Base-by-base conservation (phyloP, 2,329 filamentous ascomycete genomes). In the Diaporthe longicolla region DNA sequence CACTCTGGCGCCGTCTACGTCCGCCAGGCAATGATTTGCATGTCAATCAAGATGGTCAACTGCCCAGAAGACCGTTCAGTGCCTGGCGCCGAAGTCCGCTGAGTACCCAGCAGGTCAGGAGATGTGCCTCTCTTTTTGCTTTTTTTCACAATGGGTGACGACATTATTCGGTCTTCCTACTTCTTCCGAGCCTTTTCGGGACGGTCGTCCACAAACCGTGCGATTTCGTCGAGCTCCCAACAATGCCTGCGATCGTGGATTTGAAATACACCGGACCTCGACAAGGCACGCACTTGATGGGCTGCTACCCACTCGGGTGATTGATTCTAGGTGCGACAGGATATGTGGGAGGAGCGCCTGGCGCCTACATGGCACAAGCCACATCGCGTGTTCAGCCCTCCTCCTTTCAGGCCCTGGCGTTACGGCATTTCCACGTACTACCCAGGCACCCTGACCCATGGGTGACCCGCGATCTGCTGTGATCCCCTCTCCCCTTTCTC, bases 341-440 rank as follows among this genome's bases (percentile, higher is more conserved):
- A 26, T 26, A 52, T 68, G 52, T 35, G 65, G 21, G 55, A 70
- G 65, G 45, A 65, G 55, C 61, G 74, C 57, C 54, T 52, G 54
- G 55, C 55, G 52, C 21, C 40, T 54, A 45, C 24, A 74, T 71
- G 72, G 74, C 74, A 74, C 68, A 75, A 75, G 72, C 74, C 74
- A 75, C 74, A 70, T 72, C 72, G 72, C 72, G 72, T 75, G 68
- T 71, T 75, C 72, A 75, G 72, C 74, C 74, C 72, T 75, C 48
- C 68, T n/a, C 19, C 48, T 40, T 66, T 54, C 65, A 45, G 24
- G 24, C 35, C 35, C n/a, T 29, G 40, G 40, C 63, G 57, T 54
- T 52, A 70, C 70, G 17, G 48, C 45, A 29, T 50, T 9, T 2
- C 50, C 50, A n/a, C 40, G 55, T 66, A 35, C 37, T 45, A 55